Percentiles rank a stretch among this genome's conserved stretches.
phyloP scores from a whole-genome alignment of 2,329 filamentous ascomycete genomes.

The Cryphonectria japonica region DNA sequence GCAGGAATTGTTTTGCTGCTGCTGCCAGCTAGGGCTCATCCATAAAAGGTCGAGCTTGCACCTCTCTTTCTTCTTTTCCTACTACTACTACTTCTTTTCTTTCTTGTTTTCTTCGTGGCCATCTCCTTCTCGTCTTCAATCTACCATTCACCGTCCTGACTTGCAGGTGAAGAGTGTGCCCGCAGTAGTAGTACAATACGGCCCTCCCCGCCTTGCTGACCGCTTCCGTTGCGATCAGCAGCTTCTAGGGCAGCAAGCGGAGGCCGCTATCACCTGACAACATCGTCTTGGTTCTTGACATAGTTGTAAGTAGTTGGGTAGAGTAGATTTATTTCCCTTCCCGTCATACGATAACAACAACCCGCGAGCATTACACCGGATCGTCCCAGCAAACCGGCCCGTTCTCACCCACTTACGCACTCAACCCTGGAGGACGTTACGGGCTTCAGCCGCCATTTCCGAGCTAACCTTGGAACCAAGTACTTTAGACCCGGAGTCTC shows the following conservation, averaged over 20 bases:
- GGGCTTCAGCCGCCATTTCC: constrained; percentile 3
- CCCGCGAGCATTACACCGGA: constrained; percentile 9
- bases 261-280: neutral
- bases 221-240: neutral
- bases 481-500: neutral
- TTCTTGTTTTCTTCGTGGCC: neutral
- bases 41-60: neutral
- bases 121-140: neutral
- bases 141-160: neutral
- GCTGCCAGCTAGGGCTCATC: neutral
- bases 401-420: neutral
- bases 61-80: neutral
- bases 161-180: neutral
- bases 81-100: neutral
- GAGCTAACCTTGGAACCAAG: neutral
- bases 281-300: neutral
- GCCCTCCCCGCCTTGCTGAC: neutral
- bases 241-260: neutral
- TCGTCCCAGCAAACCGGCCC: neutral
- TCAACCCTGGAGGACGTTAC: neutral
- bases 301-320: neutral
- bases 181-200: neutral
- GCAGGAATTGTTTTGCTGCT: neutral
- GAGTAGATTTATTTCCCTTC: neutral
- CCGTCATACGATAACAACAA: neutral